Conservation (phyloP, 495 filamentous ascomycete genomes). For the Trichoderma asperelloides region DNA sequence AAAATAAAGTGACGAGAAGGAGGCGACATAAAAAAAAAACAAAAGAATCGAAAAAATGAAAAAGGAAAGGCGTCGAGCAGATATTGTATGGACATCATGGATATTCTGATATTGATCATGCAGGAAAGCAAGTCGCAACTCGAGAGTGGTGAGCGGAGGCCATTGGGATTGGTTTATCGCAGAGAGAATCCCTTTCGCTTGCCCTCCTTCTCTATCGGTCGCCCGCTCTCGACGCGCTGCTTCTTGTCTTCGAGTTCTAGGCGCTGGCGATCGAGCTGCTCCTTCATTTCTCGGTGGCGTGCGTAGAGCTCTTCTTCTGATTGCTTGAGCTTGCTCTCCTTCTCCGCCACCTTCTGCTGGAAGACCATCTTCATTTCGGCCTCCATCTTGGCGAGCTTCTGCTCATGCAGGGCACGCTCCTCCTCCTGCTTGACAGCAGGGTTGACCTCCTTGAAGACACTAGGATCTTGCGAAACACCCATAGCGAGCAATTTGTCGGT, state of each 20-base stretch:
- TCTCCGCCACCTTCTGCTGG: constrained; percentile 99
- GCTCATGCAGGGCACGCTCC: constrained; percentile 93
- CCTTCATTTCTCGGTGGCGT: constrained; percentile 98
- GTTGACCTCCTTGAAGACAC: constrained; percentile 99
- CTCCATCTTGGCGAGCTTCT: constrained; percentile 99
- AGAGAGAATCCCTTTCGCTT: constrained; percentile 97
- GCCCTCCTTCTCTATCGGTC: constrained; percentile 93
- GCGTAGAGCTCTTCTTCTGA: constrained; percentile 98
- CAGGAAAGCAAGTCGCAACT: constrained; percentile 18
- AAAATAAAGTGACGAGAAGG: constrained; percentile 36
- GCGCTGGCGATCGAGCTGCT: constrained; percentile 91
- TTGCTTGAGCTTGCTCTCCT: constrained; percentile 98
- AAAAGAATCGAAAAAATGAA: constrained; percentile 29
- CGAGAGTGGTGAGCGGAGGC: constrained; percentile 9
- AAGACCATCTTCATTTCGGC: constrained; percentile 99
- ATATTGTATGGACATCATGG: constrained; percentile 42
- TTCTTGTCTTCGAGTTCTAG: constrained; percentile 97
- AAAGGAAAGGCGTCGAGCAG: constrained; percentile 32
- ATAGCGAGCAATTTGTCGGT: constrained; percentile 97
- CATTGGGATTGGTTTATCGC: constrained; percentile 50
- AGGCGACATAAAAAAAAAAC: constrained; percentile 19
- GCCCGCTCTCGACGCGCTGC: constrained; percentile 77
- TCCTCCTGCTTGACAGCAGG: constrained; percentile 99
- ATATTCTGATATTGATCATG: constrained; percentile 36
- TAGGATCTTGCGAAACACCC: constrained; percentile 96